Percentiles rank a stretch among this genome's conserved stretches.
Evolutionary conservation across 139 green algal genomes (phyloP).

Genomic region (Nannochloris sp.): DNA sequence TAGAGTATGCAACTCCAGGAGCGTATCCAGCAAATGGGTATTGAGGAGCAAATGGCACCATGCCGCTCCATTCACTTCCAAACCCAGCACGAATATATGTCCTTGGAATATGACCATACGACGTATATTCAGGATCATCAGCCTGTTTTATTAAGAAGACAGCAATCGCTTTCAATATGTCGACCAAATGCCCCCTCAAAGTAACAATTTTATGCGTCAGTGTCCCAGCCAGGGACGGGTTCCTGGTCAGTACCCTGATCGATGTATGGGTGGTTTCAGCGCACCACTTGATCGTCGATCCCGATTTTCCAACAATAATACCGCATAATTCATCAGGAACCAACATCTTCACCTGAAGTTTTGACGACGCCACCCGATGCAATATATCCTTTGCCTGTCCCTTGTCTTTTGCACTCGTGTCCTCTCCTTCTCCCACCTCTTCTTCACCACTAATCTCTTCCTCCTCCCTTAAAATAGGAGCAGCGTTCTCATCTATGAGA

Average conservation of each 20-base stretch:
- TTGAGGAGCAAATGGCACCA: slow-evolving; percentile 2
- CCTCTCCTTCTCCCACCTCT: background rate
- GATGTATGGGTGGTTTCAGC: slow-evolving; percentile 49
- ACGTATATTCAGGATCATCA: slow-evolving; percentile 24
- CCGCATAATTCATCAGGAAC: slow-evolving; percentile 68
- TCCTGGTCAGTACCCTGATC: slow-evolving; percentile 8
- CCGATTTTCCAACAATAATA: slow-evolving; percentile 67
- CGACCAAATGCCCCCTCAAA: slow-evolving; percentile 8
- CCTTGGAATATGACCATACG: slow-evolving; percentile 18
- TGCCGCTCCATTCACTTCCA: too few relatives aligned
- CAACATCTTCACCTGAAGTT: slow-evolving; percentile 42
- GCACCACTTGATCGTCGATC: slow-evolving; percentile 61
- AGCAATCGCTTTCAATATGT: slow-evolving; percentile 21
- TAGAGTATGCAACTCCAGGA: too few relatives aligned
- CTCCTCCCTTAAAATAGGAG: slow-evolving; percentile 5
- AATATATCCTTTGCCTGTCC: too few relatives aligned
- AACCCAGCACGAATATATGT: background rate
- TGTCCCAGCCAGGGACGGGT: background rate
- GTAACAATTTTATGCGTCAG: slow-evolving; percentile 31
- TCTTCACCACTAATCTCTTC: background rate
- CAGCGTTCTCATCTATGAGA: slow-evolving; percentile 37
- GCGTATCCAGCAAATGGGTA: background rate
- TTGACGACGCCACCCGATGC: background rate
- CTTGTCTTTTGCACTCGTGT: background rate
- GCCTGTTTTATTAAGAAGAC: slow-evolving; percentile 23